Evolutionary conservation across 2,329 filamentous ascomycete genomes (phyloP).

Genomic region (Phaeosphaeriaceae sp.): DNA sequence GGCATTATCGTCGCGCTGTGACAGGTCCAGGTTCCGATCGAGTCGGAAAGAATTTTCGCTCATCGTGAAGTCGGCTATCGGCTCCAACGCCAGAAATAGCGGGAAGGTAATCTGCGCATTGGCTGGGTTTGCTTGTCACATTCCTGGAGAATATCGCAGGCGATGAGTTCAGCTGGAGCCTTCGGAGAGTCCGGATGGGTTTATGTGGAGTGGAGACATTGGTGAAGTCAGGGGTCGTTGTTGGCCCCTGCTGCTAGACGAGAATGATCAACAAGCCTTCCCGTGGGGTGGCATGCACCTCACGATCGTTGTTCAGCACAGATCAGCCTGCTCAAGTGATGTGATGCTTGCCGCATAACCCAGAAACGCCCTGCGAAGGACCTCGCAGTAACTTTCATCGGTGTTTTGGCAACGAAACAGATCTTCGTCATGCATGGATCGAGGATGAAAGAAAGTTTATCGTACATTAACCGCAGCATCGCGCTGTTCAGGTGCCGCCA

Average conservation of each 20-base stretch:
- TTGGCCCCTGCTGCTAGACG: background rate
- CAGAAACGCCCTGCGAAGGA: background rate
- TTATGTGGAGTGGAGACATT: background rate
- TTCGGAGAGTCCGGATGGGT: background rate
- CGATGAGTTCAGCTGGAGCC: background rate
- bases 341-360: background rate
- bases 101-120: background rate
- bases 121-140: background rate
- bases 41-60: no score
- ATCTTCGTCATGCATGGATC: background rate
- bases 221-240: background rate
- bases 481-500: background rate
- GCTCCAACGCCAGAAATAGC: no score
- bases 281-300: background rate
- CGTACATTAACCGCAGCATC: background rate
- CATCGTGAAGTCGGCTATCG: no score
- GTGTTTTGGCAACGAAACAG: background rate
- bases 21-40: background rate
- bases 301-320: background rate
- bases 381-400: background rate
- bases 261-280: background rate
- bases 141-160: background rate
- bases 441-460: background rate
- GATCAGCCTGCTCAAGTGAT: background rate
- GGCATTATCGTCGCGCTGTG: background rate